Base-by-base conservation (phyloP, 2,329 filamentous ascomycete species). In the Fonsecaea nubica region DNA sequence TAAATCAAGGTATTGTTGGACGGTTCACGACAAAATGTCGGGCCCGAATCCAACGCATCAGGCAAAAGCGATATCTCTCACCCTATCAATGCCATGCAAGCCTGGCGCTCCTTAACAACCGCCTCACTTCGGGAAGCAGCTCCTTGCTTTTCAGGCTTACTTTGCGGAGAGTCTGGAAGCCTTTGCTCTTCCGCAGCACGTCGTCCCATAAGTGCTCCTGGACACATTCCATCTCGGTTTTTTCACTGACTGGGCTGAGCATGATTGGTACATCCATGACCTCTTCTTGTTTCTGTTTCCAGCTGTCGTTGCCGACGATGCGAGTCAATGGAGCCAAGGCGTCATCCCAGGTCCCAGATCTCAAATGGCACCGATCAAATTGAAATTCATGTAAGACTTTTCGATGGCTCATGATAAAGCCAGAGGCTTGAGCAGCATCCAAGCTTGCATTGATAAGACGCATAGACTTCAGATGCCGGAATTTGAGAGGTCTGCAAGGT, bases 321-420 rank as follows among this genome's bases (percentile, higher is more conserved):
- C 66, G 67, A 13, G 85, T 87, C 64, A 96, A 80, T 1, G 91
- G 90, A 45, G 88, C 86, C n/a, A 96, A 84, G 0, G 92, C 92
- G 35, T 93, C 89, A 65, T 95, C 90, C 92, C 92, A 96, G 64
- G 83, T 89, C 33, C 90, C 92, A 67, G 86, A 84, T 58, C 87
- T 84, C 52, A 96, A 84, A 35, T 85, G 82, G 18, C 93, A 88
- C 69, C 91, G 89, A 75, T 93, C 89, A 76, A 96, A 92, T 76
- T 92, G 89, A 74, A 94, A 92, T 74, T 94, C 90, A 69, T 86
- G 84, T 54, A 96, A 86, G 0, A 87, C 89, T 63, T 82, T 81
- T 35, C 87, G 85, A 78, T 96, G 92, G 12, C 82, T 80, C 58
- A 82, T 79, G 65, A 95, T 88, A 68, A 96, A 87, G 13, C 84